phyloP scores from a whole-genome alignment of 2,329 filamentous ascomycete species.

The Aspergillus latus region DNA sequence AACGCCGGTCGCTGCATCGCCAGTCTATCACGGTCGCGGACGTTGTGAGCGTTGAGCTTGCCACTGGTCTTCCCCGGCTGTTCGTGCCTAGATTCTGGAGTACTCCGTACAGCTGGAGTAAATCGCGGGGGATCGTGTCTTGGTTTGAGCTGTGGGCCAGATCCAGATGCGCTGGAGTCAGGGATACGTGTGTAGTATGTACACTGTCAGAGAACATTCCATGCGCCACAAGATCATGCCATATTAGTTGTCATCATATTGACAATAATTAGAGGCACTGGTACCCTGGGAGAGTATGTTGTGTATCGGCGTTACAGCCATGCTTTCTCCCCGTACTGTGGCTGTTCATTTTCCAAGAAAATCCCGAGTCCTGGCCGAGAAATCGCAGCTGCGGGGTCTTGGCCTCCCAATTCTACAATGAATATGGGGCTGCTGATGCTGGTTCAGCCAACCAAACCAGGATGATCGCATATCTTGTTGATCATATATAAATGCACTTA shows the following conservation, averaged over 20 bases:
- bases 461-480: neutral
- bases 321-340: neutral
- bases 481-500: neutral
- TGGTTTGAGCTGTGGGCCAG: neutral
- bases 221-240: conserved; percentile 1
- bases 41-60: neutral
- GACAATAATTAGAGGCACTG: neutral
- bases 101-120: neutral
- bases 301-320: neutral
- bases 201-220: neutral
- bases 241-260: neutral
- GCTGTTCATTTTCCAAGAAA: neutral
- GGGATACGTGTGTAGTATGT: neutral
- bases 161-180: neutral
- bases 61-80: conserved; percentile 3
- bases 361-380: conserved; percentile 18
- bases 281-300: neutral
- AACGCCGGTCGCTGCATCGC: neutral
- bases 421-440: neutral
- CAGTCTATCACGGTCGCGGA: neutral
- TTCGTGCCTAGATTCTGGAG: conserved; percentile 1
- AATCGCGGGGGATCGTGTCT: conserved; percentile 5
- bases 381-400: conserved; percentile 14
- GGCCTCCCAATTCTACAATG: neutral
- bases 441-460: conserved; percentile 8